Evolutionary conservation across 225 moss, liverwort and hornwort species (phyloP), one percentile per base, ranked within the genome.

Genomic region (Thuidium tamariscinum): DNA sequence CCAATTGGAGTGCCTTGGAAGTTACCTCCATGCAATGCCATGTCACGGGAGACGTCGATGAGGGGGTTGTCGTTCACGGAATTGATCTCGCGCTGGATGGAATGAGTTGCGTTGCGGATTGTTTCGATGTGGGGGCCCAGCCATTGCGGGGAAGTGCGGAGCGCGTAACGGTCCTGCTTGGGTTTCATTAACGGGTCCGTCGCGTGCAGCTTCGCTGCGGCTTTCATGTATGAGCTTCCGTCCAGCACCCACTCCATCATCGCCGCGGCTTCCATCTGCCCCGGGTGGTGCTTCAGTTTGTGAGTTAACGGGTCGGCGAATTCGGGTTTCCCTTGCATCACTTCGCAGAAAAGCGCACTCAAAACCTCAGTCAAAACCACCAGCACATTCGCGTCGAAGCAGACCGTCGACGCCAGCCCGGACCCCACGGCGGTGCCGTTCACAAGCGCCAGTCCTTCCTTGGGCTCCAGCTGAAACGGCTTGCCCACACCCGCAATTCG

Each of bases 361-460:
- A 90, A 69, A 41, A 91, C 88, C 83, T 91, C 90, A 7, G 91
- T 88, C 86, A 93, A 48, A 46, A 93, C 90, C 18, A 91, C 91
- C 66, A 91, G 46, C 54, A 91, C 72, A 21, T 91, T 93, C 27
- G 90, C 91, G 76, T 93, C 93, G 79, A 93, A 93, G 83, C 93
- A 93, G 1, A 93, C 91, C 1, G 91, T 93, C 25, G 93, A 87
- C 7, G 93, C 91, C 25, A 93, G 44, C 46, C 88, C 93, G 27
- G 93, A 93, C 26, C 93, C 93, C 66, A 93, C 91, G 22, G 93
- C 90, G 7, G 93, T 93, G 42, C 93, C 93, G 66, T 93, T 93
- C 65, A 93, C 93, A 70, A 93, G 87, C 34, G 93, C 93, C 17
- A 93, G 57, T 26, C 93, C 93, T 62, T 93, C 93, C 55, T 93